Evolutionary conservation across 2,329 filamentous ascomycete genomes (phyloP).

Genomic region (Pseudogymnoascus sp.): DNA sequence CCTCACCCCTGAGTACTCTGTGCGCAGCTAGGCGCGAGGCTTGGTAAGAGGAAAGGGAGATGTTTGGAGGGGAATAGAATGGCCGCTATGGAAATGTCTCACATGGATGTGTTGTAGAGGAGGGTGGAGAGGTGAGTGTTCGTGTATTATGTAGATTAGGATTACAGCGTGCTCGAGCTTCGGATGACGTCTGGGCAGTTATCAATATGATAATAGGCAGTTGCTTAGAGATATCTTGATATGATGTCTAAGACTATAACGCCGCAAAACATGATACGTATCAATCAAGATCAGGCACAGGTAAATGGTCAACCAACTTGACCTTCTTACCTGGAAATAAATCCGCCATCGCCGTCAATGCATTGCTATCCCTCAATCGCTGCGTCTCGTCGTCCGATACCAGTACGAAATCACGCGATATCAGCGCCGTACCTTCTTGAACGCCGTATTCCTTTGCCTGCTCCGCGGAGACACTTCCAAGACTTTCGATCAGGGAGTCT

Average conservation of each 20-base stretch:
- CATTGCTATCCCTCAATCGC: slow-evolving; percentile 52
- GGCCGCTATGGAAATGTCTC: neutral
- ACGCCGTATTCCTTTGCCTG: slow-evolving; percentile 55
- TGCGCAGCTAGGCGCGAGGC: too few species aligned
- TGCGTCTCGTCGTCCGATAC: slow-evolving; percentile 62
- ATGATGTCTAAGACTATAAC: neutral
- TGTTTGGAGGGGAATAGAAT: neutral
- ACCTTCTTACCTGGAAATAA: slow-evolving; percentile 36
- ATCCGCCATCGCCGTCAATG: neutral
- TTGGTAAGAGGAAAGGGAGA: too few species aligned
- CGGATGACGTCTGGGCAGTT: neutral
- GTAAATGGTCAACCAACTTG: slow-evolving; percentile 67
- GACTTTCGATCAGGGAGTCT: slow-evolving; percentile 64
- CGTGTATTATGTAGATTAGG: neutral
- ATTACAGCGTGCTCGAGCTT: neutral
- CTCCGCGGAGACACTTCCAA: slow-evolving; percentile 41
- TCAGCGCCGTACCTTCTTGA: slow-evolving; percentile 50
- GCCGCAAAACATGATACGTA: neutral
- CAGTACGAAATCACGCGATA: slow-evolving; percentile 71
- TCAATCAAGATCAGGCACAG: slow-evolving; percentile 57
- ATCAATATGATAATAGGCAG: neutral
- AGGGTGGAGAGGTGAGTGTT: neutral
- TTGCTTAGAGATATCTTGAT: neutral
- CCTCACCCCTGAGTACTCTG: too few species aligned
- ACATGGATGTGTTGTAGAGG: neutral